Base-by-base conservation (phyloP, 2,329 filamentous ascomycete species). In the Fusarium subglutinans region DNA sequence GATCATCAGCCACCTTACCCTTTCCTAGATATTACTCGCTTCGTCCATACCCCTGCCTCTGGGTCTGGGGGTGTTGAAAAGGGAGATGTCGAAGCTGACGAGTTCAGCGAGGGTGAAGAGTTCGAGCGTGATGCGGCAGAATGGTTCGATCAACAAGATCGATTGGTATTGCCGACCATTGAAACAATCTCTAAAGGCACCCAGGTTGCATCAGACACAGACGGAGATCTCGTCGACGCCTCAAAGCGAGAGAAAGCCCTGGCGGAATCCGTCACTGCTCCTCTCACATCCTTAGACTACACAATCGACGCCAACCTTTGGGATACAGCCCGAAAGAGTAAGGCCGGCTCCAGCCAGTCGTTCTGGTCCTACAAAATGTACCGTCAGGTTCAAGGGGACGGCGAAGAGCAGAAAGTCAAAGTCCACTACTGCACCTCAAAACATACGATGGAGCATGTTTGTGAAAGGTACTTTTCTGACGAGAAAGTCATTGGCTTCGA, bases 401-500 rank as follows among this genome's bases (percentile, higher is more conserved):
- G 86, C 47, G 77, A 84, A 6, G 82, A 85, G 22, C 80, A 89
- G 45, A 87, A 86, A 57, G 89, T 94, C 51, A 88, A 87, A 64
- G 90, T 97, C 2, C 90, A 96, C 79, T 98, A 98, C 81, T 97
- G 94, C 84, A 90, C 85, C 55, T 92, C 86, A 64, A 88, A 87
- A 50, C 84, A 90, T 41, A 89, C 89, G 6, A 92, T 93, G 24
- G 94, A 98, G 80, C 82, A 85, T 11, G 87, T 93, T 13, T 86
- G 90, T 66, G 81, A 89, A 67, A 81, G 88, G 65, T 87, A 92
- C 65, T 98, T 98, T 75, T 79, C 91, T 44, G 75, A 87, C 33
- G 90, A 96, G 77, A 86, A 89, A 44, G 82, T 97, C 5, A 80
- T 98, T n/a, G 95, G 95, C 1, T 94, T 98, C 70, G 95, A 98